Evolutionary conservation across 768 basidiomycete species (phyloP), one percentile per base, ranked within the genome.

Genomic region (Termitomyces sp.): DNA sequence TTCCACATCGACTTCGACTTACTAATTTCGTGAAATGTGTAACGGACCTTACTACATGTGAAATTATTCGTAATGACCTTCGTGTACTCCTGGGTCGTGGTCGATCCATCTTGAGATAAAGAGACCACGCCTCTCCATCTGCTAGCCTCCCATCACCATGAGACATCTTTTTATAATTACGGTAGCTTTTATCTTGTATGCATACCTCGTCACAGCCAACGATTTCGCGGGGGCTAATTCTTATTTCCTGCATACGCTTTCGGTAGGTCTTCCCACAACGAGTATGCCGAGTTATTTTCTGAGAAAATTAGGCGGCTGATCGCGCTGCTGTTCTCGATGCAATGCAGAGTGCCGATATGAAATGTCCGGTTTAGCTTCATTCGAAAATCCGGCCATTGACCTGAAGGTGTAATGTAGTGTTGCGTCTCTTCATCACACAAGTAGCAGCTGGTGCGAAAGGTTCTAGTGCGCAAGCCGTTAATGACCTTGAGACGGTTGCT

Each of bases 181-280:
- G 2, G 22, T 26, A 4, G 40, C 40, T n/a, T 41, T 61, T 38
- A 28, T 41, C 18, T 38, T 66, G 6, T 49, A 55, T 8, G 45
- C 47, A 41, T 55, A 44, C 20, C 24, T 63, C n/a, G 62, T 62
- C 43, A 51, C 54, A 10, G 67, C 67, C 16, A 68, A 66, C 33
- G 66, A 68, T 54, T 67, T 68, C 43, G 67, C 67, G 7, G 66
- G 67, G 40, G 67, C 66, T n/a, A 68, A 68, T 52, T 63, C 66
- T 0, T 68, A 63, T 52, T 68, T 68, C 55, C 54, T 68, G 5
- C 62, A 62, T 40, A 64, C 66, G 10, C 60, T 68, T 26, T 58
- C 60, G 10, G 66, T 68, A 43, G 32, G 30, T 30, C 30, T 47
- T 43, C n/a, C 36, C 22, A 52, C 36, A n/a, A 30, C 33, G 3